Conservation (phyloP, 257 asterid genomes). For the Leonotis leonurus region DNA sequence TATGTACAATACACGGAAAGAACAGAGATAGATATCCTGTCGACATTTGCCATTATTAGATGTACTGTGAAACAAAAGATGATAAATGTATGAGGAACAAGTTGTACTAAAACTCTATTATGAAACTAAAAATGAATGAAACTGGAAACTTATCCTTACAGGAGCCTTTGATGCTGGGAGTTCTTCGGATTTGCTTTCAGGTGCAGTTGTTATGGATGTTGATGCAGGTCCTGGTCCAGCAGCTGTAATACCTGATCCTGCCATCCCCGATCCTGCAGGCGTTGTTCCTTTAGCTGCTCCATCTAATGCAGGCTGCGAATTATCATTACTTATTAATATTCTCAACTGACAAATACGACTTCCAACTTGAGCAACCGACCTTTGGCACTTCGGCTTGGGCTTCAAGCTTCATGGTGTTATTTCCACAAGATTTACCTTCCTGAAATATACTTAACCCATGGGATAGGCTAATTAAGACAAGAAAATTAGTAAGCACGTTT, state of each 20-base stretch:
- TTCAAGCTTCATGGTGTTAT: slow-evolving; percentile 50
- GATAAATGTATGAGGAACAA: not conserved
- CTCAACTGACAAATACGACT: not conserved
- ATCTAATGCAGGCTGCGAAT: slow-evolving; percentile 24
- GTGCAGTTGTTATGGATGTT: slow-evolving; percentile 28
- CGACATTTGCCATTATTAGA: too few relatives aligned
- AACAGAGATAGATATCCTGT: too few relatives aligned
- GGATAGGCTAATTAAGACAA: slow-evolving; percentile 47
- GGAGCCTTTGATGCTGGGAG: slow-evolving; percentile 39
- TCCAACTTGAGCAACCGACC: slow-evolving; percentile 27
- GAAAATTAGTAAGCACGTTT: slow-evolving; percentile 22
- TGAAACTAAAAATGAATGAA: not conserved
- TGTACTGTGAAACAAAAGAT: too few relatives aligned
- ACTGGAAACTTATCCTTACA: slow-evolving; percentile 32
- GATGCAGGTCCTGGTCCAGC: slow-evolving; percentile 18
- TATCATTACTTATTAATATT: not conserved
- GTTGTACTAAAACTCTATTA: too few relatives aligned
- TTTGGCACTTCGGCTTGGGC: slow-evolving; percentile 39
- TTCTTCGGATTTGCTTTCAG: slow-evolving; percentile 42
- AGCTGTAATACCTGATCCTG: too few relatives aligned
- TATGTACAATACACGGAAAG: too few relatives aligned
- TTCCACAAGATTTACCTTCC: slow-evolving; percentile 48
- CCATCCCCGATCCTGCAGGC: too few relatives aligned
- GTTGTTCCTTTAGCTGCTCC: too few relatives aligned
- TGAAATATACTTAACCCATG: slow-evolving; percentile 65